These are phyloP conservation scores for Phytophthora colocasiae DNA, from an alignment of 352 stramenopile species.

Conservation along the genomic window DNA sequence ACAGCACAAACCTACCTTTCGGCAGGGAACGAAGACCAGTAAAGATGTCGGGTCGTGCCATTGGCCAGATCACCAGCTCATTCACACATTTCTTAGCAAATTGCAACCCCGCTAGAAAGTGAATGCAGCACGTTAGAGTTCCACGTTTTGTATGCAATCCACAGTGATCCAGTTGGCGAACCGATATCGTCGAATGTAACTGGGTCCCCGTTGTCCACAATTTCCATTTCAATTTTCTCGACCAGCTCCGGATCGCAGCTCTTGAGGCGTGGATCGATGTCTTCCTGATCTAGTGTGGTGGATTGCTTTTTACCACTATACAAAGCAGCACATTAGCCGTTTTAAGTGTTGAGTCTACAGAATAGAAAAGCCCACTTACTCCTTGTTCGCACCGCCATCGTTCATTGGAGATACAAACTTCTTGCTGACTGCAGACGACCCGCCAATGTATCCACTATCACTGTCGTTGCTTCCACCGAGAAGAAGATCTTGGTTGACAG, in stretches of 20 bases:
- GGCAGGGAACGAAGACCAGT: slow-evolving; percentile 94
- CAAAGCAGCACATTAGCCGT: not conserved
- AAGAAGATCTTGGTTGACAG: slow-evolving; percentile 78
- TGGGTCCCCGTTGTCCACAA: slow-evolving; percentile 93
- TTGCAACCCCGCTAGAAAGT: slow-evolving; percentile 89
- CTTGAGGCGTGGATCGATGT: slow-evolving; percentile 94
- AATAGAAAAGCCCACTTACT: slow-evolving; percentile 3
- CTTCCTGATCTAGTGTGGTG: slow-evolving; percentile 41
- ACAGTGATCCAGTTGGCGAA: slow-evolving; percentile 24
- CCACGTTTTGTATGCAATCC: not conserved
- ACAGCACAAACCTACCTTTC: slow-evolving; percentile 62
- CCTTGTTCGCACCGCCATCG: slow-evolving; percentile 24
- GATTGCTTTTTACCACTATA: slow-evolving; percentile 28
- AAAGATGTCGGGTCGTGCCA: slow-evolving; percentile 98
- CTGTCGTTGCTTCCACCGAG: slow-evolving; percentile 45
- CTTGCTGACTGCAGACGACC: slow-evolving; percentile 58
- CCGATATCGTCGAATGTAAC: slow-evolving; percentile 98
- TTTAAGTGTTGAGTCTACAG: too few species aligned
- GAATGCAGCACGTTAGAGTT: slow-evolving; percentile 1
- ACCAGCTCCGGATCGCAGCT: slow-evolving; percentile 96
- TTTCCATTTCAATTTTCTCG: slow-evolving; percentile 98
- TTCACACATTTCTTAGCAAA: slow-evolving; percentile 98
- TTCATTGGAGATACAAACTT: slow-evolving; percentile 80
- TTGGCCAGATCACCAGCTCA: slow-evolving; percentile 99
- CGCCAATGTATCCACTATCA: slow-evolving; percentile 35